phyloP scores from a whole-genome alignment of 1,284 basidiomycete genomes.

The Puccinia polysora region DNA sequence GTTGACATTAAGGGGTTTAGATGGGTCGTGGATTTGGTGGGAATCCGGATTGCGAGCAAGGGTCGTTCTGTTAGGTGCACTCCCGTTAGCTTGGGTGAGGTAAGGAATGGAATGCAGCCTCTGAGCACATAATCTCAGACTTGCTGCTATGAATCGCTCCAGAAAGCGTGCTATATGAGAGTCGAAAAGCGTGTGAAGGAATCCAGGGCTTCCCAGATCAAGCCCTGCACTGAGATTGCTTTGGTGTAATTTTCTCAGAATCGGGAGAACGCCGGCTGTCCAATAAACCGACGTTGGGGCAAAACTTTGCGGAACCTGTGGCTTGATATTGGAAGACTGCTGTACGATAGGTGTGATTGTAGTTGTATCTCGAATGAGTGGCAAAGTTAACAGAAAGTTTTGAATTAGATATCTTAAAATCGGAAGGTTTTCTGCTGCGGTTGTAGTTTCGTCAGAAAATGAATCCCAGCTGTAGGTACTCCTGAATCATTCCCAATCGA shows the following conservation, averaged over 20 bases:
- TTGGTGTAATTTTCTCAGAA: constrained; percentile 34
- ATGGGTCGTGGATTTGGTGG: too few species aligned
- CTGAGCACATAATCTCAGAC: constrained; percentile 18
- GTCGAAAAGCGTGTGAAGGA: constrained; percentile 30
- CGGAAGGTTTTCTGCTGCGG: constrained; percentile 38
- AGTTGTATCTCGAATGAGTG: constrained; percentile 47
- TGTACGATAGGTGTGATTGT: constrained; percentile 8
- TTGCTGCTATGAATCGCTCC: constrained; percentile 23
- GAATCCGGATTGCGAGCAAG: too few species aligned
- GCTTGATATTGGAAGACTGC: constrained; percentile 1
- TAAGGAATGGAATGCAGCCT: not conserved
- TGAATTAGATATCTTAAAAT: constrained; percentile 48
- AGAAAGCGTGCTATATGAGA: constrained; percentile 12
- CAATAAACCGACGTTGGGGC: constrained; percentile 27
- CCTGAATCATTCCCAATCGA: too few species aligned
- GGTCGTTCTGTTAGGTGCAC: too few species aligned
- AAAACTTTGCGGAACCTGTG: not conserved
- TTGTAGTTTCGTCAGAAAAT: constrained; percentile 10
- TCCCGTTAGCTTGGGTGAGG: not conserved
- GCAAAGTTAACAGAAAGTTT: constrained; percentile 48
- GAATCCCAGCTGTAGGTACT: constrained; percentile 35
- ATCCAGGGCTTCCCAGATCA: constrained; percentile 37
- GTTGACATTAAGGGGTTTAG: too few species aligned
- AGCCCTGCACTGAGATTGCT: constrained; percentile 36
- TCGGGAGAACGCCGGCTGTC: constrained; percentile 34